A percentile compares a stretch with the other conserved stretches of the same genome.
phyloP scores from a whole-genome alignment of 2,329 filamentous ascomycete genomes.

The Septoria linicola region DNA sequence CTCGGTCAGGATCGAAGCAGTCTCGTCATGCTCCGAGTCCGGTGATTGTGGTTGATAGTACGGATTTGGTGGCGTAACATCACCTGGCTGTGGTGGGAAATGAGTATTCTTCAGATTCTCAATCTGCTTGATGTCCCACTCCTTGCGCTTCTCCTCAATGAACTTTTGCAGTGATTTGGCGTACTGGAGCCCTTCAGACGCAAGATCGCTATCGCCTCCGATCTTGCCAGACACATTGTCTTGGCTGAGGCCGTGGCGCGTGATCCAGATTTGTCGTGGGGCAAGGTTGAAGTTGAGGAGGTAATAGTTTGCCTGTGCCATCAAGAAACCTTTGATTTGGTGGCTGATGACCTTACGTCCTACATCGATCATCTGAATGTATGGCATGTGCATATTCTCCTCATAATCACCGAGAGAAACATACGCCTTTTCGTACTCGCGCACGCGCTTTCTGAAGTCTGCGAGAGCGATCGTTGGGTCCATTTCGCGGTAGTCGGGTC shows the following conservation, averaged over 20 bases:
- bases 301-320: slow-evolving; percentile 89
- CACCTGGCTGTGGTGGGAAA: slow-evolving; percentile 87
- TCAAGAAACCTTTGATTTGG: slow-evolving; percentile 86
- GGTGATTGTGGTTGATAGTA: slow-evolving; percentile 60
- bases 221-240: slow-evolving; percentile 88
- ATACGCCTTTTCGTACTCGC: slow-evolving; percentile 91
- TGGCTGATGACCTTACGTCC: slow-evolving; percentile 91
- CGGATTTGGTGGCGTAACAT: slow-evolving; percentile 92
- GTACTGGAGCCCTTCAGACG: slow-evolving; percentile 75
- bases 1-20: slow-evolving; percentile 19
- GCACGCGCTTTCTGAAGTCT: slow-evolving; percentile 91
- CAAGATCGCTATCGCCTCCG: slow-evolving; percentile 84
- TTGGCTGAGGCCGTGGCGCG: slow-evolving; percentile 83
- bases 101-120: slow-evolving; percentile 72
- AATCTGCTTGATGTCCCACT: slow-evolving; percentile 81
- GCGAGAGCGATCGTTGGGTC: slow-evolving; percentile 79
- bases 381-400: slow-evolving; percentile 86
- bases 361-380: slow-evolving; percentile 97
- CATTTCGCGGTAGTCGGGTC: slow-evolving; percentile 93
- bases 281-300: slow-evolving; percentile 95
- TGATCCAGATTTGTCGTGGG: slow-evolving; percentile 97
- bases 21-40: slow-evolving; percentile 18
- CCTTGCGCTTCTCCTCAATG: slow-evolving; percentile 73
- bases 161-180: slow-evolving; percentile 78
- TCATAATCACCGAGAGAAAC: slow-evolving; percentile 75